phyloP scores from a whole-genome alignment of 1,139 yeast genomes.

The Blastobotrys malaysiensis region DNA sequence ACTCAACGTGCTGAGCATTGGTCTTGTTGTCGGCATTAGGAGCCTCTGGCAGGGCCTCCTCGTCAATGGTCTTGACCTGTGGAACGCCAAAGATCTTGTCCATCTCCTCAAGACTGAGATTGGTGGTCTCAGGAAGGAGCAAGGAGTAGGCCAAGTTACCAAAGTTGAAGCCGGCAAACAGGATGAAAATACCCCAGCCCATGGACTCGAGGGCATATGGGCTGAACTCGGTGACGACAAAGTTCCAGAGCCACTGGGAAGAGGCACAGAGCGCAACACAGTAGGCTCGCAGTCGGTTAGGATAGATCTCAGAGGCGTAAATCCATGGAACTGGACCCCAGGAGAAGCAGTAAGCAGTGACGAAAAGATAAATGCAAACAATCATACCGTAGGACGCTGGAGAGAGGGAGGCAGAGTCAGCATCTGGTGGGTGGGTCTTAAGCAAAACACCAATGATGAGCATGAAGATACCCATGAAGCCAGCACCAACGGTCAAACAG shows the following conservation, averaged over 20 bases:
- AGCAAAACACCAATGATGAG: conserved; percentile 4
- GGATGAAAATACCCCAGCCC: conserved; percentile 16
- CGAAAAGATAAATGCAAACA: conserved; percentile 31
- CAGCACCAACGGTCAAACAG: conserved; percentile 3
- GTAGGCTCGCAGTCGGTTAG: conserved; percentile 43
- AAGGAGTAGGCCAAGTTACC: conserved; percentile 39
- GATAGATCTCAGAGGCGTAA: conserved; percentile 50
- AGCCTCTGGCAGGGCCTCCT: background rate
- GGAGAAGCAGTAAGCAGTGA: conserved; percentile 33
- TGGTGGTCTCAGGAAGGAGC: conserved; percentile 59
- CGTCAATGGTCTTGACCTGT: background rate
- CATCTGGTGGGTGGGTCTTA: conserved; percentile 22
- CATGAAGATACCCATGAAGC: conserved; percentile 10
- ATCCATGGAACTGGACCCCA: conserved; percentile 41
- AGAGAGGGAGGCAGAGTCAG: conserved; percentile 1
- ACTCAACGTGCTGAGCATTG: background rate
- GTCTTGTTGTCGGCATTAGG: background rate
- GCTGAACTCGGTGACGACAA: conserved; percentile 21
- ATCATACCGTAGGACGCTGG: conserved; percentile 17
- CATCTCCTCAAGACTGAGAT: conserved; percentile 60
- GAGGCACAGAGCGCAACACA: conserved; percentile 50
- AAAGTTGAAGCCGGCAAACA: conserved; percentile 18
- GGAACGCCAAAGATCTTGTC: conserved; percentile 44
- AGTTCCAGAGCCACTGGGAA: conserved; percentile 46
- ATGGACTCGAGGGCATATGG: conserved; percentile 30